phyloP scores from a whole-genome alignment of 73 alveolate genomes.

The Durusdinium trenchii region DNA sequence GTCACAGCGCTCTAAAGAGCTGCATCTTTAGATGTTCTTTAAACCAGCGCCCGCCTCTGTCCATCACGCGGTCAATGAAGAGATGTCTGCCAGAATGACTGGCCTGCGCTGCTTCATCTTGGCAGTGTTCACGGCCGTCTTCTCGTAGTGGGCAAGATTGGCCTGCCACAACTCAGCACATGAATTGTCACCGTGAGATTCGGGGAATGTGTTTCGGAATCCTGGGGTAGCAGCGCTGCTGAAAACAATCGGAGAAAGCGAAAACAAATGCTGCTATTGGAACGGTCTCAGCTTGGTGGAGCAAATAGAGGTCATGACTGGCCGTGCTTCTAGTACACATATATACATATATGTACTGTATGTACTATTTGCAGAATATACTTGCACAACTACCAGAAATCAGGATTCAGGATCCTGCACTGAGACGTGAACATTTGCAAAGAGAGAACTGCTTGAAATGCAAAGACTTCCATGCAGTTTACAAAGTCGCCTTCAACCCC shows the following conservation, averaged over 20 bases:
- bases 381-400: no score
- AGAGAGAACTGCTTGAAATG: background rate
- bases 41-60: background rate
- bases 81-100: constrained; percentile 31
- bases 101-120: constrained; percentile 92
- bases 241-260: background rate
- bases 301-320: no score
- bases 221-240: background rate
- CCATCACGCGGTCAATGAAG: constrained; percentile 13
- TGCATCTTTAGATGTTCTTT: no score
- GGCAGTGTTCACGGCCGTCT: constrained; percentile 79
- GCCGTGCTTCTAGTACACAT: no score
- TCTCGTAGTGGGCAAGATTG: constrained; percentile 69
- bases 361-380: no score
- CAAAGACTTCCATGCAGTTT: background rate
- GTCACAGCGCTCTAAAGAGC: no score
- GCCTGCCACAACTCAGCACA: background rate
- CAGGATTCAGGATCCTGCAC: no score
- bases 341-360: no score
- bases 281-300: no score
- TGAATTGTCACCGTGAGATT: background rate
- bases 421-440: background rate
- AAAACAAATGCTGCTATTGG: no score
- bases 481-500: constrained; percentile 43
- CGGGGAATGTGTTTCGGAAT: background rate